phyloP scores from a whole-genome alignment of 371 early-diverging fungal genomes.

The Mortierella sp. region DNA sequence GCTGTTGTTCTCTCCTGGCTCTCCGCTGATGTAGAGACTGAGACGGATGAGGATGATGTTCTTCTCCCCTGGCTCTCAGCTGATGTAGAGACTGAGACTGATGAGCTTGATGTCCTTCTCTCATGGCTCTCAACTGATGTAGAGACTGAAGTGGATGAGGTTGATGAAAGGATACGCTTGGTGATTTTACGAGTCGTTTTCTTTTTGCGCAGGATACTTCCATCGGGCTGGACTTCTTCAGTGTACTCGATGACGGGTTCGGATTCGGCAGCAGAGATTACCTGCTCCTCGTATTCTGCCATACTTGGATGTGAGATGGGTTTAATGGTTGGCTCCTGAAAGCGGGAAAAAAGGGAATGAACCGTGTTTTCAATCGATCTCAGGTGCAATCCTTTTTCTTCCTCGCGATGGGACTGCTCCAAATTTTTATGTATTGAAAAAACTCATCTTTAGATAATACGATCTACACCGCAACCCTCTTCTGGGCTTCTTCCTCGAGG shows the following conservation, averaged over 20 bases:
- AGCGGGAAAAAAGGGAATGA: not conserved
- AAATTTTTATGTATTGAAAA: not conserved
- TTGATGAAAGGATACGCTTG: conserved; percentile 27
- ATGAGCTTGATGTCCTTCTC: not conserved
- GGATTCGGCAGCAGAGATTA: conserved; percentile 24
- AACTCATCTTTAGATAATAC: too few species aligned
- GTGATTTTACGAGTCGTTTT: conserved; percentile 46
- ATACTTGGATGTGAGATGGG: conserved; percentile 10
- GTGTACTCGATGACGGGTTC: conserved; percentile 35
- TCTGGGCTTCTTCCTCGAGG: conserved; percentile 32
- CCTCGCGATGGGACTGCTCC: not conserved
- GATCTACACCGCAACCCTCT: conserved; percentile 3
- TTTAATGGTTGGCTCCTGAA: conserved; percentile 4
- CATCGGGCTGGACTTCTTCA: conserved; percentile 44
- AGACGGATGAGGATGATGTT: not conserved
- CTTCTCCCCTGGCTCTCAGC: not conserved
- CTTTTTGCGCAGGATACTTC: conserved; percentile 35
- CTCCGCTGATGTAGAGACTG: too few species aligned
- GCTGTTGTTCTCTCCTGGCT: not conserved
- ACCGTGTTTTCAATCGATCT: conserved; percentile 4
- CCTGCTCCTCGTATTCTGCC: conserved; percentile 35
- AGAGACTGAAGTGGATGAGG: conserved; percentile 10
- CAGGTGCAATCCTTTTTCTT: not conserved
- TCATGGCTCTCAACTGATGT: conserved; percentile 6
- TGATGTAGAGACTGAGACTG: too few species aligned